These are phyloP conservation scores for Malus sieversii DNA, from an alignment of 306 rosid genomes.

Conservation along the genomic window DNA sequence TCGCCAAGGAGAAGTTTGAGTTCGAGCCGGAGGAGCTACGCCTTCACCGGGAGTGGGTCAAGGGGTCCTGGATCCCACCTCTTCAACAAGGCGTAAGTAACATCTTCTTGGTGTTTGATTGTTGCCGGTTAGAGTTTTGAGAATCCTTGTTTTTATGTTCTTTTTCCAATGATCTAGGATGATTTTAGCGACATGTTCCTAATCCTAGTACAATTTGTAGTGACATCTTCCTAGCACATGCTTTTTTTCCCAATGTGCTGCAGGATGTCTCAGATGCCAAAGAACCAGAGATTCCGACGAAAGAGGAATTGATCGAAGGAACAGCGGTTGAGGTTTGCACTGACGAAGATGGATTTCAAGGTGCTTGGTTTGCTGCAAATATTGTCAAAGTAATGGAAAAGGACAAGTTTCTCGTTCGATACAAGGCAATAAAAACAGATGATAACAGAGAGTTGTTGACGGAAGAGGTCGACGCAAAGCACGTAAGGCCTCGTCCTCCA, in stretches of 20 bases:
- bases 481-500: conserved; percentile 58
- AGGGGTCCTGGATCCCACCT: conserved; percentile 29
- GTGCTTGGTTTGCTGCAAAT: conserved; percentile 64
- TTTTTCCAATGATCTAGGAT: too few species aligned
- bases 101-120: neutral
- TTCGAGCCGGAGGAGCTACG: conserved; percentile 14
- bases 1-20: neutral
- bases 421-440: conserved; percentile 37
- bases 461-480: conserved; percentile 39
- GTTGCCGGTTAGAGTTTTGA: too few species aligned
- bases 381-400: conserved; percentile 17
- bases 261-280: conserved; percentile 5
- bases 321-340: conserved; percentile 49
- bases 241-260: neutral
- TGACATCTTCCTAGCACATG: too few species aligned
- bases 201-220: too few species aligned
- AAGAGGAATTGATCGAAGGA: conserved; percentile 25
- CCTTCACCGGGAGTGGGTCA: conserved; percentile 28
- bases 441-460: conserved; percentile 30
- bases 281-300: neutral
- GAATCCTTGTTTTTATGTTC: too few species aligned
- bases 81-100: neutral
- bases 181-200: too few species aligned
- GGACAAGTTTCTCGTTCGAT: conserved; percentile 33
- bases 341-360: conserved; percentile 67